phyloP scores from a whole-genome alignment of 2,329 filamentous ascomycete genomes.

The Clonostachys byssicola region DNA sequence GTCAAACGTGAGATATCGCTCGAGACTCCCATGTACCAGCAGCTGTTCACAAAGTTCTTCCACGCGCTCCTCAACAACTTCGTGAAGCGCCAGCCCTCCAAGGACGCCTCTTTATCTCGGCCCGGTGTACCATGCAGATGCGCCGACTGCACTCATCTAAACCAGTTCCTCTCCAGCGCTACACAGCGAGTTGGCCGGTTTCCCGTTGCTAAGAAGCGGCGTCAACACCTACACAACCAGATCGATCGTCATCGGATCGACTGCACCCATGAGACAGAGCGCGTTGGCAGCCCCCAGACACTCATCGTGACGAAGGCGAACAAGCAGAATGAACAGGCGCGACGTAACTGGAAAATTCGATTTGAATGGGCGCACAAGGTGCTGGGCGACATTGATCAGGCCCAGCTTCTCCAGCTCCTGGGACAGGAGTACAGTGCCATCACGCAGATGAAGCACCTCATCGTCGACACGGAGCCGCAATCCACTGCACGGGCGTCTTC shows the following conservation, averaged over 20 bases:
- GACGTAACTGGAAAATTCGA: no score
- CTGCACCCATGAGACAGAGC: conserved; percentile 6
- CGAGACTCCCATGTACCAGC: conserved; percentile 9
- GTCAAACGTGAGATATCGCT: conserved; percentile 4
- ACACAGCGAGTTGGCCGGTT: conserved; percentile 4
- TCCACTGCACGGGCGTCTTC: no score
- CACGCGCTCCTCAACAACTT: conserved; percentile 11
- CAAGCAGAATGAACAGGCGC: no score
- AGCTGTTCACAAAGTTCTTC: conserved; percentile 13
- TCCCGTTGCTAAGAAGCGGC: conserved; percentile 5
- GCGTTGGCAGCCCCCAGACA: neutral
- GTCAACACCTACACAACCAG: conserved; percentile 11
- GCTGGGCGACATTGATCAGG: no score
- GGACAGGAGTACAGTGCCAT: no score
- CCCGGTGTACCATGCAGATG: conserved; percentile 12
- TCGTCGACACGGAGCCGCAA: no score
- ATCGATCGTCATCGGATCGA: conserved; percentile 7
- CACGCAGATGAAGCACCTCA: no score
- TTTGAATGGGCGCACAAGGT: no score
- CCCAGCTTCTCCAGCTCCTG: no score
- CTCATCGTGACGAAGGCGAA: no score
- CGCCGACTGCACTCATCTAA: conserved; percentile 13
- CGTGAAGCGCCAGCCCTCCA: conserved; percentile 10
- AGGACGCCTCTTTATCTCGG: conserved; percentile 1
- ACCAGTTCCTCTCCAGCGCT: conserved; percentile 14